A percentile compares a stretch with the other conserved stretches of the same genome.
These are phyloP conservation scores for Darksidea phi DNA, from an alignment of 495 filamentous ascomycete genomes.

Conservation along the genomic window DNA sequence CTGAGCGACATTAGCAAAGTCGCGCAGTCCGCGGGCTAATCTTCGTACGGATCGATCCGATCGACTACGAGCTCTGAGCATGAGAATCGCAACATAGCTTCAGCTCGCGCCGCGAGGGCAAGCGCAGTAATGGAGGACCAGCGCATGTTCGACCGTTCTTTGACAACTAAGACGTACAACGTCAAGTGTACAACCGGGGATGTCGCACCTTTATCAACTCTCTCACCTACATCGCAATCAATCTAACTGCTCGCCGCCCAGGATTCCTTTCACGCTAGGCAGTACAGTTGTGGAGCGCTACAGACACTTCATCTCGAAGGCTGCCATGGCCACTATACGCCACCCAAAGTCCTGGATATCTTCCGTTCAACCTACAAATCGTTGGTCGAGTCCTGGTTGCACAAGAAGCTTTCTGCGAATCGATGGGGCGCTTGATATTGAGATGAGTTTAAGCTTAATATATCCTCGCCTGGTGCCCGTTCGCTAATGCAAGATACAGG, in stretches of 20 bases:
- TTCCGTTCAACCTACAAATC: not conserved
- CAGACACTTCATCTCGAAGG: no score
- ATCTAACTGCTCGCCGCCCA: no score
- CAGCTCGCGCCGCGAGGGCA: constrained; percentile 16
- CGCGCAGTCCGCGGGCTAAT: not conserved
- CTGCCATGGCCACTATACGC: no score
- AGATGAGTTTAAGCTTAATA: not conserved
- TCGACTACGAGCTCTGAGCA: constrained; percentile 20
- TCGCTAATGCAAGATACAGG: not conserved
- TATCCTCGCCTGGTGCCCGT: not conserved
- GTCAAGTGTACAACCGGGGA: not conserved
- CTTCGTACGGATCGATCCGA: constrained; percentile 24
- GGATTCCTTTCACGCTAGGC: no score
- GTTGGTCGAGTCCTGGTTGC: not conserved
- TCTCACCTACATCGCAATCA: not conserved
- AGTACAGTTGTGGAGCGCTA: no score
- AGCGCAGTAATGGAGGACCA: constrained; percentile 6
- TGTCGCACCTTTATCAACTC: not conserved
- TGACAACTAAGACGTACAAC: not conserved
- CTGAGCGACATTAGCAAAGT: not conserved
- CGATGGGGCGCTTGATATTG: not conserved
- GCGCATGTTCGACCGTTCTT: not conserved
- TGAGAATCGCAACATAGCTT: constrained; percentile 23
- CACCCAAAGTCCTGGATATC: not conserved
- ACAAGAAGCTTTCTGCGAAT: not conserved